These are phyloP conservation scores for Pestalotiopsis sp. DNA, from an alignment of 2,329 filamentous ascomycete genomes.

Conservation along the genomic window DNA sequence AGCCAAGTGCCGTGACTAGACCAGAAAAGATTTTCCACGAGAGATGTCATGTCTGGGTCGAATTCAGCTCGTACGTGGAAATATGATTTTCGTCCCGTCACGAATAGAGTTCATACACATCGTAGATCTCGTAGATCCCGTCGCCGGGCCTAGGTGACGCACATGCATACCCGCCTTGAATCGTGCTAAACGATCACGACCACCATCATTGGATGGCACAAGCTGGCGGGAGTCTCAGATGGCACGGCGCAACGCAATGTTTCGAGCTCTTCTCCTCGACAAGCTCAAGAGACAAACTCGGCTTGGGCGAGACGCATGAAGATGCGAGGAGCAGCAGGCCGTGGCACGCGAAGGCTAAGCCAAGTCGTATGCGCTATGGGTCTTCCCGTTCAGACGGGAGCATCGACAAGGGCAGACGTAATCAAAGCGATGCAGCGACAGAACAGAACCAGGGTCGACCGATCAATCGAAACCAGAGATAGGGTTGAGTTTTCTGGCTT, in stretches of 20 bases:
- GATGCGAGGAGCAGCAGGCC: background rate
- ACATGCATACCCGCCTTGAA: background rate
- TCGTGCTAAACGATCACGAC: background rate
- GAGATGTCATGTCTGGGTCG: background rate
- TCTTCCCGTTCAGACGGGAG: background rate
- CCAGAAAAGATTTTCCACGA: background rate
- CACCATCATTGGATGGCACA: background rate
- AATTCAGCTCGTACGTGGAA: background rate
- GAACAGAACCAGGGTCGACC: background rate
- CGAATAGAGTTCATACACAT: background rate
- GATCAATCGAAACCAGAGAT: constrained; percentile 5
- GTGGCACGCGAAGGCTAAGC: background rate
- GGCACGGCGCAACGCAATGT: background rate
- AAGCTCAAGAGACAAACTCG: background rate
- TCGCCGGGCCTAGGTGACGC: background rate
- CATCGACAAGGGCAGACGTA: background rate
- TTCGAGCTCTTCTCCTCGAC: background rate
- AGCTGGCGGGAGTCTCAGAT: background rate
- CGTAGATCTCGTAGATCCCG: constrained; percentile 10
- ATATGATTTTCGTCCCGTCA: background rate
- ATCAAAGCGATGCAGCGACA: background rate
- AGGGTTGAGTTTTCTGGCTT: background rate
- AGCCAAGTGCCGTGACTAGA: constrained; percentile 1
- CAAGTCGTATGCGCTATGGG: background rate
- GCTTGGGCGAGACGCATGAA: constrained; percentile 3